phyloP scores from a whole-genome alignment of 2,329 filamentous ascomycete genomes.

The Exserohilum rostratum region DNA sequence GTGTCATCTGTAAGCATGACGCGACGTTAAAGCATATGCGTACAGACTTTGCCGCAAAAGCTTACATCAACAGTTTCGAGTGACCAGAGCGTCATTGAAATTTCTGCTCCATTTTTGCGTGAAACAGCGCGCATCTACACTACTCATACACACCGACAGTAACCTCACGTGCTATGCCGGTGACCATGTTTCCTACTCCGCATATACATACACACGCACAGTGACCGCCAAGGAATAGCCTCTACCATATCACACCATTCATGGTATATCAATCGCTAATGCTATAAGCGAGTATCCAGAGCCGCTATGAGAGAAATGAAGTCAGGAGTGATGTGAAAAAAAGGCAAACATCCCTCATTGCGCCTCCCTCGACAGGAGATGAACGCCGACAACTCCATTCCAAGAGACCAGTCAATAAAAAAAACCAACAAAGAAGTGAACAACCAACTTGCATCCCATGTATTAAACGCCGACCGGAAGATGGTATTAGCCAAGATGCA shows the following conservation, averaged over 20 bases:
- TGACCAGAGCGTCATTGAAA: neutral
- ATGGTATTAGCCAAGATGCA: conserved; percentile 44
- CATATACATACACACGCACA: conserved; percentile 12
- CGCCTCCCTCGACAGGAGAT: conserved; percentile 32
- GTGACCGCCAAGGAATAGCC: conserved; percentile 35
- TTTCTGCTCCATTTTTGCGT: conserved; percentile 29
- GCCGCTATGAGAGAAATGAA: conserved; percentile 45
- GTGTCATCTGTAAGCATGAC: conserved; percentile 1
- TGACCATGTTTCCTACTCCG: conserved; percentile 10
- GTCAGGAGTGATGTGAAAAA: conserved; percentile 37
- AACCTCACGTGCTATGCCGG: conserved; percentile 10
- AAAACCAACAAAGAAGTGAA: conserved; percentile 26
- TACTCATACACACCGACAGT: conserved; percentile 33
- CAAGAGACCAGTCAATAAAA: conserved; percentile 11
- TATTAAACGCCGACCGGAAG: conserved; percentile 44
- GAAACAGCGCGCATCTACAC: conserved; percentile 19
- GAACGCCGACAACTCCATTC: conserved; percentile 33
- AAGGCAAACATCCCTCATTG: conserved; percentile 25
- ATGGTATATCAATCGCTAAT: conserved; percentile 40
- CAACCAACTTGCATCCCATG: conserved; percentile 41
- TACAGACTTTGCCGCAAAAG: no score
- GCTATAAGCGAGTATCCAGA: conserved; percentile 46
- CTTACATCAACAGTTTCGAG: no score
- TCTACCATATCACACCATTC: conserved; percentile 32
- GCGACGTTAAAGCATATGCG: no score